Base-by-base conservation (phyloP, 495 filamentous ascomycete species). In the Oidiodendron maius region DNA sequence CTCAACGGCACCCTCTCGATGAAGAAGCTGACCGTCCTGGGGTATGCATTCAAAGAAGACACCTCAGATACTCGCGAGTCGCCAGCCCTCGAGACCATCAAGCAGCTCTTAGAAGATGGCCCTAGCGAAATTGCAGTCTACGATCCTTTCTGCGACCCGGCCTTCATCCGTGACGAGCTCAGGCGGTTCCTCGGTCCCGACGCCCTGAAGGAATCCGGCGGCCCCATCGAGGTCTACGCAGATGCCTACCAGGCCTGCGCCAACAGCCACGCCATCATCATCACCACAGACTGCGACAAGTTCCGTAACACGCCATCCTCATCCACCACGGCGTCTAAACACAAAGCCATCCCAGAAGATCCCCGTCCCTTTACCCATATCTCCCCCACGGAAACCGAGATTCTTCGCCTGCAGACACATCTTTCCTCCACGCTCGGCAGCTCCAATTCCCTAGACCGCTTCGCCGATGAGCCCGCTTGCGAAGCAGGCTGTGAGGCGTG, bases 21-120 rank as follows among this genome's bases (percentile, higher is more conserved):
- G 15, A 89, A 89, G 65, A 88, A 86, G 59, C 70, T 91, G 20
- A 76, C 83, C 1, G 60, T 91, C 3, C 71, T 94, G 1, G 88
- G 88, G 0, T 90, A 83, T 54, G 81, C 87, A 1, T 94, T 87
- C 67, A 91, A 94, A 69, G 86, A 89, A 59, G 72, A 87, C 53
- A 91, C 87, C 1, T 78, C 79, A 11, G 87, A 94, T 62, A 86
- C 82, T 4, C 75, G 88, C 6, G 86, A 89, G 61, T 81, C 78
- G 37, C 75, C 83, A 1, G 81, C 87, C 0, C 74, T 89, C 47
- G 67, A 23, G 12, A 77, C 78, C 22, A 72, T 91, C 40, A 77
- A 89, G 54, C 77, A 71, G 39, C 69, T 72, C 16, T 62, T 94
- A 18, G 68, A 83, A 21, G 71, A 77, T 12, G 86, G 87, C 60